Conservation (phyloP, 371 early-diverging fungal genomes). For the Mortierella sp. region DNA sequence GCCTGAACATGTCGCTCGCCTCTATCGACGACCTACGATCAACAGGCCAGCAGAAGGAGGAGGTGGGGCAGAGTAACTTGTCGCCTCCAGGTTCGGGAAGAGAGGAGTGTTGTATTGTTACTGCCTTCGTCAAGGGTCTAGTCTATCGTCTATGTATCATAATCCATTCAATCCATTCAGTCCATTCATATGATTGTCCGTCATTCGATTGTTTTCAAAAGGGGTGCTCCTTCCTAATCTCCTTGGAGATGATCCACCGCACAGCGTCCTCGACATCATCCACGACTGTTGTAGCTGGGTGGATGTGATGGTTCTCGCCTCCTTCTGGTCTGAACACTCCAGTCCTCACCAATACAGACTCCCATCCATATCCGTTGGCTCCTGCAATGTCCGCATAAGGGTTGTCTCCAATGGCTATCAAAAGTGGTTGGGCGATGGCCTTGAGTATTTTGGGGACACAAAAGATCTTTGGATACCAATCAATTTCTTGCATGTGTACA, state of each 20-base stretch:
- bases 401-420: constrained; percentile 79
- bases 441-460: too few species aligned
- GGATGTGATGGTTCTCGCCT: constrained; percentile 62
- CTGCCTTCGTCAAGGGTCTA: too few species aligned
- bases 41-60: constrained; percentile 29
- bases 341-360: constrained; percentile 81
- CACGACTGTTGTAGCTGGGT: constrained; percentile 69
- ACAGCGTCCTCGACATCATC: constrained; percentile 86
- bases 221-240: constrained; percentile 33
- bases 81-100: too few species aligned
- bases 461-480: too few species aligned
- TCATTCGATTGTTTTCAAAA: constrained; percentile 4
- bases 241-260: constrained; percentile 54
- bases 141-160: too few species aligned
- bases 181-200: too few species aligned
- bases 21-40: constrained; percentile 35
- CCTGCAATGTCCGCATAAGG: constrained; percentile 81
- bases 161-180: background rate
- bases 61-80: constrained; percentile 8
- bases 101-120: too few species aligned
- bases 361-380: constrained; percentile 87
- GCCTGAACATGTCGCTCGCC: constrained; percentile 37
- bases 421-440: background rate
- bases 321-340: constrained; percentile 76
- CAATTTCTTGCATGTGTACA: background rate